Conservation (phyloP, 345 rosid genomes). For the Lepidium aucheri region DNA sequence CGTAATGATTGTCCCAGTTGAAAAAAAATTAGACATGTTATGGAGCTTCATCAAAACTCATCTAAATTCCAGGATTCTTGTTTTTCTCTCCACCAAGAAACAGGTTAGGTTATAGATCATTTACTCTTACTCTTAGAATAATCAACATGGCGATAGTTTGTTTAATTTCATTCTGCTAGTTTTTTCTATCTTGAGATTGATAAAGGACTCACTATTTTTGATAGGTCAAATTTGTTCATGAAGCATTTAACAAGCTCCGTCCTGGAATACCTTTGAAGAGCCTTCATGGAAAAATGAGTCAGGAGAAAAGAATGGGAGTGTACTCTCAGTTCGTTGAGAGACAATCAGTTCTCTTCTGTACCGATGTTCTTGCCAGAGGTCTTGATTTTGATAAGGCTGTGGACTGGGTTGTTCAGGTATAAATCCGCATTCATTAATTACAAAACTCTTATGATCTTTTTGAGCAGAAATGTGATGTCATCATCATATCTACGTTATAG, state of each 20-base stretch:
- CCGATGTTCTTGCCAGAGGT: slow-evolving; percentile 94
- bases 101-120: slow-evolving; percentile 47
- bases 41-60: slow-evolving; percentile 92
- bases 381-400: slow-evolving; percentile 90
- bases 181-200: slow-evolving; percentile 16
- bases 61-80: slow-evolving; percentile 68
- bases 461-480: neutral
- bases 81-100: slow-evolving; percentile 87
- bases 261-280: slow-evolving; percentile 94
- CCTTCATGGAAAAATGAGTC: slow-evolving; percentile 97
- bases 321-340: slow-evolving; percentile 75
- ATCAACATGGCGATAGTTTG: neutral
- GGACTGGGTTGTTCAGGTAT: slow-evolving; percentile 98
- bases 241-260: slow-evolving; percentile 86
- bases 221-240: slow-evolving; percentile 87
- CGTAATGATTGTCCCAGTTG: slow-evolving; percentile 79
- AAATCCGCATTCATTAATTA: neutral
- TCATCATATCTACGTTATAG: slow-evolving; percentile 29
- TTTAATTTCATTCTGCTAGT: neutral
- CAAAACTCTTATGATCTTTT: slow-evolving; percentile 4
- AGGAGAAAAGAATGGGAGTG: slow-evolving; percentile 70
- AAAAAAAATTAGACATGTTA: slow-evolving; percentile 79
- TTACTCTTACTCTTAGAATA: neutral
- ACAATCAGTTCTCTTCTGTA: slow-evolving; percentile 80
- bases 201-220: neutral